Evolutionary conservation across 106 monocot genomes (phyloP).

Genomic region (Dendrobium chrysotoxum): DNA sequence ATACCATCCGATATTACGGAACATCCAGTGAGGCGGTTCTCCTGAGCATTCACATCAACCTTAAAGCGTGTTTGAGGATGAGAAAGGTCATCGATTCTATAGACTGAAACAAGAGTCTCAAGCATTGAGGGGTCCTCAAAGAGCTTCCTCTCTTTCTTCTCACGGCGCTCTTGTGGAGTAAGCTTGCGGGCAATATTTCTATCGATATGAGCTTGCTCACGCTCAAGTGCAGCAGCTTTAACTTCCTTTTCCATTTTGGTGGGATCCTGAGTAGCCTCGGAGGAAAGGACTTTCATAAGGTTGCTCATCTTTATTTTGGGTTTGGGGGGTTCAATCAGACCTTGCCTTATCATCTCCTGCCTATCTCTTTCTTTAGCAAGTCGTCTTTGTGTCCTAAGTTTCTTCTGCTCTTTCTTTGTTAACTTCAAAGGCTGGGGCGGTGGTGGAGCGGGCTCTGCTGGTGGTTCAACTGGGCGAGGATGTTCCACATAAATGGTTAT

Average conservation of each 20-base stretch:
- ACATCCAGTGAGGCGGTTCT: constrained; percentile 74
- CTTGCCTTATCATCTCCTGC: constrained; percentile 98
- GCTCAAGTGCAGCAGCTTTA: constrained; percentile 75
- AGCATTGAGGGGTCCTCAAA: constrained; percentile 59
- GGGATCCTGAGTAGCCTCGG: constrained; percentile 94
- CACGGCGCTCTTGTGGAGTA: constrained; percentile 84
- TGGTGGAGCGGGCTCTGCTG: constrained; percentile 81
- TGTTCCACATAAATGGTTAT: constrained; percentile 86
- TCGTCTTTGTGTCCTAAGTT: constrained; percentile 82
- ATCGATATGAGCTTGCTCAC: constrained; percentile 91
- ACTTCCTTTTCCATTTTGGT: constrained; percentile 90
- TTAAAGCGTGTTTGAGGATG: constrained; percentile 82
- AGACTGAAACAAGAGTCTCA: constrained; percentile 80
- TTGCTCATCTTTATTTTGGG: constrained; percentile 98
- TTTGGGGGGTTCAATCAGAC: constrained; percentile 87
- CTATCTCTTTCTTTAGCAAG: constrained; percentile 95
- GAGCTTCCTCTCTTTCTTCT: constrained; percentile 94
- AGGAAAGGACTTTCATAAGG: constrained; percentile 84
- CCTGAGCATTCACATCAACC: constrained; percentile 86
- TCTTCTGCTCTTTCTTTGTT: constrained; percentile 88
- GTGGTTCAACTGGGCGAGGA: constrained; percentile 85
- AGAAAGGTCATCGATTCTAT: constrained; percentile 62
- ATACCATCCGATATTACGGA: constrained; percentile 74
- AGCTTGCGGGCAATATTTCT: constrained; percentile 91
- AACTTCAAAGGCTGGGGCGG: constrained; percentile 91